These are phyloP conservation scores for Calocybe gangraenosa DNA, from an alignment of 768 basidiomycete species.

Conservation along the genomic window DNA sequence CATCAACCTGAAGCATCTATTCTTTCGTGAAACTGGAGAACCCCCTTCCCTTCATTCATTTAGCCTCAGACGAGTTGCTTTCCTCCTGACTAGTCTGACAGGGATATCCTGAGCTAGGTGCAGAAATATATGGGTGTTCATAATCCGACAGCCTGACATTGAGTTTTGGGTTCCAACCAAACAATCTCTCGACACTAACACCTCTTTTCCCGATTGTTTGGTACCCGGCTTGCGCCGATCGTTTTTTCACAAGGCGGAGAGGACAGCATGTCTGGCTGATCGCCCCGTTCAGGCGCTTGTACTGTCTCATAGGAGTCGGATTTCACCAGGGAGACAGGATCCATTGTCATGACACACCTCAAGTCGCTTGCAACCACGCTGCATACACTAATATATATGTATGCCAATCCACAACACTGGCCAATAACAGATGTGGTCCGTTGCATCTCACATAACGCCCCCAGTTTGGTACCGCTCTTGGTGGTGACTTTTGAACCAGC, in stretches of 20 bases:
- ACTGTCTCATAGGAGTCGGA: neutral
- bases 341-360: neutral
- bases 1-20: conserved; percentile 9
- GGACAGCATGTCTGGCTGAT: neutral
- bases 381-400: neutral
- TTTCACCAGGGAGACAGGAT: neutral
- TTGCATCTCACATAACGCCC: neutral
- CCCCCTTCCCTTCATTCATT: neutral
- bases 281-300: conserved; percentile 1
- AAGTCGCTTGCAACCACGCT: neutral
- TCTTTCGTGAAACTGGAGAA: neutral
- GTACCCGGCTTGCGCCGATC: neutral
- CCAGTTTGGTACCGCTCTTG: neutral
- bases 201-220: neutral
- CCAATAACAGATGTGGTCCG: neutral
- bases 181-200: neutral
- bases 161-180: conserved; percentile 6
- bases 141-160: neutral
- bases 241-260: neutral
- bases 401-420: neutral
- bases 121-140: neutral
- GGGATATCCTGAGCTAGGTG: neutral
- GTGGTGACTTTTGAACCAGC: neutral
- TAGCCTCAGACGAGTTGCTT: conserved; percentile 1
- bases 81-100: neutral